Percentiles rank a stretch among this genome's conserved stretches.
Conservation (phyloP, 73 alveolate genomes). For the Breviolum minutum region DNA sequence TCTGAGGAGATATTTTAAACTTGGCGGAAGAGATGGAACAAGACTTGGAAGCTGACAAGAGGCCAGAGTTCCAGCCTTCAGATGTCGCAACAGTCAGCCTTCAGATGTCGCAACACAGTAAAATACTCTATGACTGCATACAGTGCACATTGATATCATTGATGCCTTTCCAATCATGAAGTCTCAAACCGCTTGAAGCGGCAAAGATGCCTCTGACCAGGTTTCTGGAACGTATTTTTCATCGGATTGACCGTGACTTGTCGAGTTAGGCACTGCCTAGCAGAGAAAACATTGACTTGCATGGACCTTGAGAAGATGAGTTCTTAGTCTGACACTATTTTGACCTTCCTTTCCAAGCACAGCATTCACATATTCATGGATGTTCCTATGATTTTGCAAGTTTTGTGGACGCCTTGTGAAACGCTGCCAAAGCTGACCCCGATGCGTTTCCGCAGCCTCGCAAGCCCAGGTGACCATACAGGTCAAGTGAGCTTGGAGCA, state of each 20-base stretch:
- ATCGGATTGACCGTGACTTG: background rate
- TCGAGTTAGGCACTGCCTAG: background rate
- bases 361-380: no score
- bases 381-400: no score
- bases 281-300: background rate
- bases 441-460: background rate
- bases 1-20: background rate
- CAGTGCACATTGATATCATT: no score
- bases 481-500: slow-evolving; percentile 10
- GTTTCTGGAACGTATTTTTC: background rate
- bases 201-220: background rate
- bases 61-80: background rate
- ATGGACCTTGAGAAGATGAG: no score
- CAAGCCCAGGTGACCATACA: background rate
- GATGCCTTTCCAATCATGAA: no score
- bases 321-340: no score
- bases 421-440: no score
- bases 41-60: background rate
- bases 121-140: no score
- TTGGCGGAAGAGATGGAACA: slow-evolving; percentile 14
- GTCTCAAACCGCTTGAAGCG: no score
- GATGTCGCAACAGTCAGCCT: background rate
- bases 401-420: no score
- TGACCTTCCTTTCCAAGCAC: no score
- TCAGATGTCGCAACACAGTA: no score